phyloP scores from a whole-genome alignment of 2,329 filamentous ascomycete species.

The Colletotrichum godetiae region DNA sequence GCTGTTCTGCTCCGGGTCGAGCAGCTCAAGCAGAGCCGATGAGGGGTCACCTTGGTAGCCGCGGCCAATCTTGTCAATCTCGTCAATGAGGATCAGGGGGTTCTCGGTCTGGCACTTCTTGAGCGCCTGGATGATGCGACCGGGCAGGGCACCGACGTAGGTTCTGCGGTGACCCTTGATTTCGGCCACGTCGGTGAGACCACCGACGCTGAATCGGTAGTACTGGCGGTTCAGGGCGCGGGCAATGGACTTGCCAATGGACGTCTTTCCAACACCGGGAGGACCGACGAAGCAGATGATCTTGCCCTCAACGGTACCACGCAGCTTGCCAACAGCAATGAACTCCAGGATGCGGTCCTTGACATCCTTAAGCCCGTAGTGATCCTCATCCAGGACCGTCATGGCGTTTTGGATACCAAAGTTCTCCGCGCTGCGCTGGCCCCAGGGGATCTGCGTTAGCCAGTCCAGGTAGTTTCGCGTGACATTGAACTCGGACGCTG shows the following conservation, averaged over 20 bases:
- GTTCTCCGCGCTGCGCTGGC: slow-evolving; percentile 93
- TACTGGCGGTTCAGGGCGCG: slow-evolving; percentile 95
- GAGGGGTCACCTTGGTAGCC: slow-evolving; percentile 97
- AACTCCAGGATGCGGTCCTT: slow-evolving; percentile 99
- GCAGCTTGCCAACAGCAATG: slow-evolving; percentile 96
- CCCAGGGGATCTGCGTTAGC: slow-evolving; percentile 98
- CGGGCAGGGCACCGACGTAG: slow-evolving; percentile 94
- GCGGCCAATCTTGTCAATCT: slow-evolving; percentile 97
- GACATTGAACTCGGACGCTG: slow-evolving; percentile 98
- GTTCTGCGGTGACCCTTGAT: slow-evolving; percentile 98
- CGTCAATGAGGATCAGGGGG: slow-evolving; percentile 94
- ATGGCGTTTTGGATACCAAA: slow-evolving; percentile 94
- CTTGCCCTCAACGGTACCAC: slow-evolving; percentile 97
- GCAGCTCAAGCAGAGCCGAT: slow-evolving; percentile 89
- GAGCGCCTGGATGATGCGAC: slow-evolving; percentile 95
- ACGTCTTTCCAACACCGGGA: slow-evolving; percentile 97
- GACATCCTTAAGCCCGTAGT: slow-evolving; percentile 96
- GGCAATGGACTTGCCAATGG: slow-evolving; percentile 98
- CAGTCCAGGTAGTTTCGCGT: slow-evolving; percentile 98
- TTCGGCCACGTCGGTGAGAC: slow-evolving; percentile 95
- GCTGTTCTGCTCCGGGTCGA: slow-evolving; percentile 97
- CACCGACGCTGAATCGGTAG: slow-evolving; percentile 98
- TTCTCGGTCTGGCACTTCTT: slow-evolving; percentile 99
- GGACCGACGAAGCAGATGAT: slow-evolving; percentile 98
- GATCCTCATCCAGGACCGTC: slow-evolving; percentile 92